These are phyloP conservation scores for Santalum album DNA, from an alignment of 164 flowering plant species.

Conservation along the genomic window DNA sequence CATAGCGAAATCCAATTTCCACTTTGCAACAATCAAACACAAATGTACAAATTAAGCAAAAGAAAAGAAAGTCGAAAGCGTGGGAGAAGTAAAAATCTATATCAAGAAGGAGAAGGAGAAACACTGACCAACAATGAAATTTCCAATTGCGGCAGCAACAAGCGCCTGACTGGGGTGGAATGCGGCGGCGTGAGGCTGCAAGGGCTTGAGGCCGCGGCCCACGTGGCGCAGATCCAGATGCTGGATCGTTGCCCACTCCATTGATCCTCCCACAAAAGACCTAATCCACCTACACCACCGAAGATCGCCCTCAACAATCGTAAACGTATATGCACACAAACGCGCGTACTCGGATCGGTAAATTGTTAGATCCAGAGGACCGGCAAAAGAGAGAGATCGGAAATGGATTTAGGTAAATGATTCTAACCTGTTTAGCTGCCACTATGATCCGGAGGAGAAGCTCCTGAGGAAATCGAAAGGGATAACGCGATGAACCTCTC, in stretches of 20 bases:
- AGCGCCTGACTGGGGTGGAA: conserved; percentile 86
- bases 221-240: conserved; percentile 94
- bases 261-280: conserved; percentile 18
- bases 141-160: conserved; percentile 71
- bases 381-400: too few relatives aligned
- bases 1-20: too few relatives aligned
- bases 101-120: background rate
- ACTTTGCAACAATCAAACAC: too few relatives aligned
- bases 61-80: background rate
- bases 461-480: too few relatives aligned
- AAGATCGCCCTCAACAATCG: background rate
- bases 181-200: conserved; percentile 97
- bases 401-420: too few relatives aligned
- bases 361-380: too few relatives aligned
- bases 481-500: too few relatives aligned
- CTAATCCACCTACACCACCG: background rate
- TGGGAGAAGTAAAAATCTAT: background rate
- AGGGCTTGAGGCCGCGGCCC: conserved; percentile 54
- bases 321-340: too few relatives aligned
- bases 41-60: background rate
- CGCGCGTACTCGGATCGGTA: too few relatives aligned
- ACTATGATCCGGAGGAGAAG: too few relatives aligned
- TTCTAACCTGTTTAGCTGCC: too few relatives aligned
- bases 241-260: conserved; percentile 98
- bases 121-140: conserved; percentile 53